Conservation (phyloP, 2,329 filamentous ascomycete species). For the Cercospora citrullina region DNA sequence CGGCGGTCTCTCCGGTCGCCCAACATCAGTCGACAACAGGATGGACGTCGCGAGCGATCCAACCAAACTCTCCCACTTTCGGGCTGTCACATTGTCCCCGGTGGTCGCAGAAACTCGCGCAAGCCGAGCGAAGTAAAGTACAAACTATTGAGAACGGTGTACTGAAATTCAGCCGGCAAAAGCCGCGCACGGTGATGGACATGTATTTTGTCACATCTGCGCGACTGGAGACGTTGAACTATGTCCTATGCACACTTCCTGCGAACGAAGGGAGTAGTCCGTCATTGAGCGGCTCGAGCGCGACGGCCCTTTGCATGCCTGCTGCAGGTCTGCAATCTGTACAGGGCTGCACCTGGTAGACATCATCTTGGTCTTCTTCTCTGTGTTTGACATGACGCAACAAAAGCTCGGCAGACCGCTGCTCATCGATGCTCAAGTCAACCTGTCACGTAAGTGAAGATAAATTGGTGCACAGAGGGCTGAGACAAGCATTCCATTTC, state of each 20-base stretch:
- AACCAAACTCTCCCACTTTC: not conserved
- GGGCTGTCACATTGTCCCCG: not conserved
- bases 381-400: not conserved
- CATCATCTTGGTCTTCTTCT: not conserved
- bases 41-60: not conserved
- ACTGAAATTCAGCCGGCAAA: not conserved
- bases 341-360: slow-evolving; percentile 1
- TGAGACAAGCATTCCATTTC: not conserved
- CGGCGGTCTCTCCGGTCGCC: not conserved
- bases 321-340: not conserved
- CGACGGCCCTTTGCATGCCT: slow-evolving; percentile 4
- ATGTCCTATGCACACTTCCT: not conserved
- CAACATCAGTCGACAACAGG: not conserved
- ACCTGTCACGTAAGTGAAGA: not conserved
- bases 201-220: not conserved
- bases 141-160: not conserved
- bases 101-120: not conserved
- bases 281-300: not conserved
- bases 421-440: not conserved
- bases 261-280: not conserved
- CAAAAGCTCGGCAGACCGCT: not conserved
- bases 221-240: not conserved
- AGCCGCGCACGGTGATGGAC: not conserved
- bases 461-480: not conserved
- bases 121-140: not conserved